Percentiles rank a stretch among this genome's conserved stretches.
These are phyloP conservation scores for Dictyostelium intermedium DNA, from an alignment of 78 protist genomes.

Conservation along the genomic window DNA sequence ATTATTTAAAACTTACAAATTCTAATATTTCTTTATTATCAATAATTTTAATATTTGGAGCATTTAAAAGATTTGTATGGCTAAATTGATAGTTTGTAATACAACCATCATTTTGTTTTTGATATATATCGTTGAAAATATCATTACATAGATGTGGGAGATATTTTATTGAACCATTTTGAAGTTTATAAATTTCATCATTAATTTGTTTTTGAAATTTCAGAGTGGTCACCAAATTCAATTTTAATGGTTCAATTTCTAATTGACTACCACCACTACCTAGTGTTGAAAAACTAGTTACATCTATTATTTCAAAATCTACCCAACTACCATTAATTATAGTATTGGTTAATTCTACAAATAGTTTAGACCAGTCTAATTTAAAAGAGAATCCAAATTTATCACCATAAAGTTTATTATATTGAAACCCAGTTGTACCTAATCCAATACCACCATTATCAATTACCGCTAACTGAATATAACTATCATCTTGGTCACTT, in stretches of 20 bases:
- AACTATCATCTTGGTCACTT: conserved; percentile 5
- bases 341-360: not conserved
- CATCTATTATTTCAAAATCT: not conserved
- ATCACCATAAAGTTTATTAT: not conserved
- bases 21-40: not conserved
- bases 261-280: not conserved
- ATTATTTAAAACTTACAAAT: conserved; percentile 1
- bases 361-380: not conserved
- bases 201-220: not conserved
- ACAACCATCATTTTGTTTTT: too few species aligned
- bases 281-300: not conserved
- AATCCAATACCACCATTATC: not conserved
- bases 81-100: not conserved
- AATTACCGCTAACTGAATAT: conserved; percentile 5
- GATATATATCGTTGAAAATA: not conserved
- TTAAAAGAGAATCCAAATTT: not conserved
- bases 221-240: not conserved
- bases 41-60: not conserved
- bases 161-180: not conserved
- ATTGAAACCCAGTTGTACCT: conserved; percentile 7
- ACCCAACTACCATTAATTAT: too few species aligned
- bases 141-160: not conserved
- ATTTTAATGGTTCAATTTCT: not conserved
- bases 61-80: not conserved
- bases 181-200: not conserved